Evolutionary conservation across 371 early-diverging fungal genomes (phyloP).

Genomic region (Lichtheimia ornata): DNA sequence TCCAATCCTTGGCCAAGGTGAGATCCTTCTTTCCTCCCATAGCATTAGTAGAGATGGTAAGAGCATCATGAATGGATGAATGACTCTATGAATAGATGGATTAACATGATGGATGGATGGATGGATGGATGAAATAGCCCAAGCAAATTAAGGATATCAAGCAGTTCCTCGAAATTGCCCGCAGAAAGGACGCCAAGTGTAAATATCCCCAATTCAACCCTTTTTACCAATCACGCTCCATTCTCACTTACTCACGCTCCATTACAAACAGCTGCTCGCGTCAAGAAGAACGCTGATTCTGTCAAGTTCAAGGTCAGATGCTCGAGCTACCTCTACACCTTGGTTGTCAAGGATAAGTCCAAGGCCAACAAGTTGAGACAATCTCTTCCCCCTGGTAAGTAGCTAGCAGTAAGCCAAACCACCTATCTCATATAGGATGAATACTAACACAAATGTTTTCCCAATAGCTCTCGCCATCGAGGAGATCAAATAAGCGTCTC

Average conservation of each 20-base stretch:
- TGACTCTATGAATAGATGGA: neutral
- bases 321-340: conserved; percentile 97
- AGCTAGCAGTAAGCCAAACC: too few relatives aligned
- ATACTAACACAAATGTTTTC: neutral
- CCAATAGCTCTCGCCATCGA: conserved; percentile 38
- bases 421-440: too few relatives aligned
- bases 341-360: conserved; percentile 92
- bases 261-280: conserved; percentile 71
- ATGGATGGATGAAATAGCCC: conserved; percentile 61
- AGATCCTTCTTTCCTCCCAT: neutral
- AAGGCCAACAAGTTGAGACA: conserved; percentile 97
- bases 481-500: conserved; percentile 33
- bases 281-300: conserved; percentile 95
- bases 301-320: conserved; percentile 99
- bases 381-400: conserved; percentile 86
- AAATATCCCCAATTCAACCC: conserved; percentile 17
- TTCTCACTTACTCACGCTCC: neutral
- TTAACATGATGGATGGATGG: neutral
- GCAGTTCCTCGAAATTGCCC: conserved; percentile 94
- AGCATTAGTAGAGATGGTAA: conserved; percentile 5
- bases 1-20: neutral
- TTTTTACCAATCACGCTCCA: conserved; percentile 11
- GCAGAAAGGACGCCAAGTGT: conserved; percentile 95
- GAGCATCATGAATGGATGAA: neutral
- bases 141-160: conserved; percentile 97